Evolutionary conservation across 495 filamentous ascomycete genomes (phyloP), one percentile per base, ranked within the genome.

Genomic region (Beverwykella pulmonaria): DNA sequence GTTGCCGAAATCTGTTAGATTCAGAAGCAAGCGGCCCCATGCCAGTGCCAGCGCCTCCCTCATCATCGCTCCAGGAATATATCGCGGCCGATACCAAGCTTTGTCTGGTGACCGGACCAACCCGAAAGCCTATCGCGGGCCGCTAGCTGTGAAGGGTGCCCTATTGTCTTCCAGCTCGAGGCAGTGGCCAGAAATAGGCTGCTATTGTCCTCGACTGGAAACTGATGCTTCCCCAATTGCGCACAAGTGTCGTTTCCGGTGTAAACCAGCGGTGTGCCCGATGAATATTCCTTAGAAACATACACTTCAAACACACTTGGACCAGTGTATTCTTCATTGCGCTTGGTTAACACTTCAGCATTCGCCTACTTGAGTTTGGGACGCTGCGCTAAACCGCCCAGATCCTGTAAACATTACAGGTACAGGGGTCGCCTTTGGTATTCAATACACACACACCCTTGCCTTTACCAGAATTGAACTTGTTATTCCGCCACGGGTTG

Each of bases 1-100:
- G 27, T 64, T 56, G 52, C 61, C 52, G 26, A n/a, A 64, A 53
- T 2, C 25, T 30, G 61, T 34, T 34, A 34, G 32, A 34, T n/a
- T n/a, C 32, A 34, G 25, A 49, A 19, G n/a, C n/a, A 7, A 4
- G 22, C 32, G 26, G 49, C 50, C 61, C 50, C 61, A 26, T 36
- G 22, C 15, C 32, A 12, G 1, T 22, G 15, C 30, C 50, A 56
- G 50, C 61, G 50, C 48, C 61, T 25, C 59, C 61, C 53, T 64
- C 61, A 36, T 56, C 47, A n/a, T 64, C 27, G 27, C 26, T 64
- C 50, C 23, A 56, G 34, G 26, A 55, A 53, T 57, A 27, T 52
- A 8, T 26, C 26, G 19, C 41, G 20, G 41, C 48, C 30, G 20
- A n/a, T 56, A 12, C 61, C 50, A 56, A 53, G 49, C 50, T 64